Conservation (phyloP, 495 filamentous ascomycete species). For the Neurospora sp. region DNA sequence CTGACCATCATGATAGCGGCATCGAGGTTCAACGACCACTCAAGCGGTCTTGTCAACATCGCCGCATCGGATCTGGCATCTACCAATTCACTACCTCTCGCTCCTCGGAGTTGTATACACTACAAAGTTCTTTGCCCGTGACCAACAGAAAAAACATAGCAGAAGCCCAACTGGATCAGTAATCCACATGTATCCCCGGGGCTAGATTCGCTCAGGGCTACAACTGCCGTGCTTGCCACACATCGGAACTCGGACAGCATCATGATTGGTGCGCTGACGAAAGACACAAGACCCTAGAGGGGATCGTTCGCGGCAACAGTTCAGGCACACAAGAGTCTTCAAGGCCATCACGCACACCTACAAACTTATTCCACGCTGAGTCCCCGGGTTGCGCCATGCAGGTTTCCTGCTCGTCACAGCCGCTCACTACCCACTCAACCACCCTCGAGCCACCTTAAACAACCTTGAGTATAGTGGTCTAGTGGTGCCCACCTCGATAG, state of each 20-base stretch:
- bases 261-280: background rate
- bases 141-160: background rate
- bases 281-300: background rate
- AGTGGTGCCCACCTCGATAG: background rate
- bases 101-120: background rate
- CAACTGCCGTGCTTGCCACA: background rate
- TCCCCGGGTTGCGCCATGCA: slow-evolving; percentile 1
- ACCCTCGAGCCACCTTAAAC: too few relatives aligned
- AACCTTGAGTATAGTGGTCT: background rate
- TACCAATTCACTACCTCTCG: background rate
- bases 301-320: background rate
- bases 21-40: background rate
- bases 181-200: background rate
- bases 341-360: background rate
- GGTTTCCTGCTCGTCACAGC: background rate
- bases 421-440: background rate
- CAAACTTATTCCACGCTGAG: background rate
- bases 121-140: background rate
- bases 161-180: background rate
- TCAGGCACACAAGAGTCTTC: slow-evolving; percentile 2
- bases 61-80: background rate
- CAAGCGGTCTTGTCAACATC: background rate
- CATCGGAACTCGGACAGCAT: background rate
- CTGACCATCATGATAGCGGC: background rate
- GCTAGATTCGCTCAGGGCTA: background rate